A percentile compares a stretch with the other conserved stretches of the same genome.
Evolutionary conservation across 2,329 filamentous ascomycete species (phyloP).

Genomic region (Colletotrichum trifolii): DNA sequence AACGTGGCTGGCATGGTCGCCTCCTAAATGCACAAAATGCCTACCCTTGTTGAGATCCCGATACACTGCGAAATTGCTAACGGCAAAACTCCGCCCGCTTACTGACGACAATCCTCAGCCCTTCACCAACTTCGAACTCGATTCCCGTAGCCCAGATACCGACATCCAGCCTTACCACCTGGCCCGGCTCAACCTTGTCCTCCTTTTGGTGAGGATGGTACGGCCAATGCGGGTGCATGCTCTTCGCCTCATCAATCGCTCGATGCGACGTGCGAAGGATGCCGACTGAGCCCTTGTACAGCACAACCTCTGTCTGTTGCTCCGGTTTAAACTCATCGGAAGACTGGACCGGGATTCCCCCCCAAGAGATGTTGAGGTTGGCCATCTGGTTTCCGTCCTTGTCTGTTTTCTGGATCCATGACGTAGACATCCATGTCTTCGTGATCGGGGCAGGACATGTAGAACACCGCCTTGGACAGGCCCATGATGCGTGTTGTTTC

Average conservation of each 20-base stretch:
- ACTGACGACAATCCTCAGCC: constrained; percentile 40
- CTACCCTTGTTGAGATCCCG: constrained; percentile 37
- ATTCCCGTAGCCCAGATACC: constrained; percentile 45
- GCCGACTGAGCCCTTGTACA: constrained; percentile 42
- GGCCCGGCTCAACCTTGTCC: constrained; percentile 37
- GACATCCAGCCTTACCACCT: constrained; percentile 42
- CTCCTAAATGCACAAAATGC: constrained; percentile 40
- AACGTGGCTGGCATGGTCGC: constrained; percentile 38
- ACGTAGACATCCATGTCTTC: constrained; percentile 58
- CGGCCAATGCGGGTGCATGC: constrained; percentile 44
- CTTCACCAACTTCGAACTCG: constrained; percentile 43
- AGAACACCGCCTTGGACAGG: constrained; percentile 56
- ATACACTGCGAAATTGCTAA: constrained; percentile 33
- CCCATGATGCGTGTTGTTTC: constrained; percentile 55
- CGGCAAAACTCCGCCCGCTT: constrained; percentile 36
- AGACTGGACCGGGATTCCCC: constrained; percentile 30
- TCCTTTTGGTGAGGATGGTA: constrained; percentile 31
- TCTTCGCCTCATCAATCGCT: constrained; percentile 38
- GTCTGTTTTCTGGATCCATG: constrained; percentile 38
- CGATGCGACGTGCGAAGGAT: constrained; percentile 41
- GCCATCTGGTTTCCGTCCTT: constrained; percentile 35
- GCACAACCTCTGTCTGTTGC: constrained; percentile 40
- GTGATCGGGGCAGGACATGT: constrained; percentile 54
- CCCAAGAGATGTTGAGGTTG: constrained; percentile 43
- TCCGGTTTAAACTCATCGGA: constrained; percentile 39